Percentiles rank a stretch among this genome's conserved stretches.
phyloP scores from a whole-genome alignment of 345 rosid genomes.

The Eucalyptus marginata region DNA sequence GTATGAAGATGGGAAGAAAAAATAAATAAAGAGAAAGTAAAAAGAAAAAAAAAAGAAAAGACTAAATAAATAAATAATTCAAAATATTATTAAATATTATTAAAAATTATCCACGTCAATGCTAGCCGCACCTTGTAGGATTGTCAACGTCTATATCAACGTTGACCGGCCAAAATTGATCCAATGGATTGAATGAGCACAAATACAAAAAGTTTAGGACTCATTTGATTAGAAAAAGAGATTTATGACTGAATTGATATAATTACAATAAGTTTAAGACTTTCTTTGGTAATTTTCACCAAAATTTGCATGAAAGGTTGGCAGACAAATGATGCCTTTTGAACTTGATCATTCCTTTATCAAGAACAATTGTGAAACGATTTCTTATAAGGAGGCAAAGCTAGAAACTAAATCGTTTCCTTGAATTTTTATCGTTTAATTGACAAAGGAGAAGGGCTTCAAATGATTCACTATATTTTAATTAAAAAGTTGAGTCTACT shows the following conservation, averaged over 20 bases:
- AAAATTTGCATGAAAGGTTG: neutral
- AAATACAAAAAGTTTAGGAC: too few species aligned
- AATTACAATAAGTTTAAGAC: neutral
- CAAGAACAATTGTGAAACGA: neutral
- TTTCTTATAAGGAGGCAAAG: neutral
- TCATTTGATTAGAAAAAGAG: too few species aligned
- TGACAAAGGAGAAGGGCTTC: neutral
- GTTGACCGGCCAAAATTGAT: fast-evolving
- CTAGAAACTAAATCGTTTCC: neutral
- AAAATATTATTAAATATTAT: too few species aligned
- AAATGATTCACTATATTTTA: neutral
- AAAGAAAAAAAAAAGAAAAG: too few species aligned
- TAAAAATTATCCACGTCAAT: too few species aligned
- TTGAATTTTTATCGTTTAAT: neutral
- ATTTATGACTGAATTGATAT: too few species aligned
- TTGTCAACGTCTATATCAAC: fast-evolving
- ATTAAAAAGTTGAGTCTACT: neutral
- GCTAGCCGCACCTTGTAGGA: neutral
- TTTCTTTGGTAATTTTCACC: neutral
- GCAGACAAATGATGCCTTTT: neutral
- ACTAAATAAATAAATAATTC: too few species aligned
- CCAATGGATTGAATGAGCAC: too few species aligned
- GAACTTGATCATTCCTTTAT: neutral
- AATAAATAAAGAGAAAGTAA: too few species aligned
- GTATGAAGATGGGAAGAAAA: neutral